These are phyloP conservation scores for Emericellopsis cladophorae DNA, from an alignment of 2,329 filamentous ascomycete species.

Conservation along the genomic window DNA sequence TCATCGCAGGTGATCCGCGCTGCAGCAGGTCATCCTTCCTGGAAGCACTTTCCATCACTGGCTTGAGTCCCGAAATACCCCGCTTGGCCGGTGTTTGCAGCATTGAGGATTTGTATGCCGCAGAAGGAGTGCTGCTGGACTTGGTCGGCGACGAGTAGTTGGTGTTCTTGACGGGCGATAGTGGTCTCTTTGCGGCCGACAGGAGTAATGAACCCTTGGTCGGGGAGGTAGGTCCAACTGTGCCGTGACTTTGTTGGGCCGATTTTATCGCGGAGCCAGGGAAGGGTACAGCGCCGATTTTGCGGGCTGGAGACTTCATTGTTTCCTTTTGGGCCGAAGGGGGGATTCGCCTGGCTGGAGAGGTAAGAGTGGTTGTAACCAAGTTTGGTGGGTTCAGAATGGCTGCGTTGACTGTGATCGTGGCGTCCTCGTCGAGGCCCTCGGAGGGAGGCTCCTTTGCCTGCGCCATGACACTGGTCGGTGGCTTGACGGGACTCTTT, in stretches of 20 bases:
- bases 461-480: constrained; percentile 7
- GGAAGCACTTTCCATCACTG: constrained; percentile 14
- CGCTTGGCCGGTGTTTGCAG: constrained; percentile 41
- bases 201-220: constrained; percentile 28
- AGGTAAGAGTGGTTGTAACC: constrained; percentile 27
- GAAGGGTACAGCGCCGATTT: constrained; percentile 15
- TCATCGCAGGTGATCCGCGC: constrained; percentile 19
- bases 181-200: constrained; percentile 38
- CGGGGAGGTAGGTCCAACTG: constrained; percentile 12
- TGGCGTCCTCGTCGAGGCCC: constrained; percentile 4
- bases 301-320: constrained; percentile 43
- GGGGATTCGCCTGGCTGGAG: constrained; percentile 42
- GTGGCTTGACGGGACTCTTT: constrained; percentile 42
- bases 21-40: constrained; percentile 7
- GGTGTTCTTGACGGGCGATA: constrained; percentile 28
- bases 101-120: constrained; percentile 32
- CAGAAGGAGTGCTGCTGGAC: constrained; percentile 14
- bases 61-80: constrained; percentile 19
- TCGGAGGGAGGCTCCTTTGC: constrained; percentile 5
- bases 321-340: constrained; percentile 40
- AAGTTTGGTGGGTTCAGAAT: constrained; percentile 21
- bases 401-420: constrained; percentile 14
- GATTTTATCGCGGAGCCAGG: constrained; percentile 19
- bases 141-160: constrained; percentile 11
- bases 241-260: constrained; percentile 4